Percentiles rank a stretch among this genome's conserved stretches.
phyloP scores from a whole-genome alignment of 2,329 filamentous ascomycete species.

The Ophiostoma novo-ulmi region DNA sequence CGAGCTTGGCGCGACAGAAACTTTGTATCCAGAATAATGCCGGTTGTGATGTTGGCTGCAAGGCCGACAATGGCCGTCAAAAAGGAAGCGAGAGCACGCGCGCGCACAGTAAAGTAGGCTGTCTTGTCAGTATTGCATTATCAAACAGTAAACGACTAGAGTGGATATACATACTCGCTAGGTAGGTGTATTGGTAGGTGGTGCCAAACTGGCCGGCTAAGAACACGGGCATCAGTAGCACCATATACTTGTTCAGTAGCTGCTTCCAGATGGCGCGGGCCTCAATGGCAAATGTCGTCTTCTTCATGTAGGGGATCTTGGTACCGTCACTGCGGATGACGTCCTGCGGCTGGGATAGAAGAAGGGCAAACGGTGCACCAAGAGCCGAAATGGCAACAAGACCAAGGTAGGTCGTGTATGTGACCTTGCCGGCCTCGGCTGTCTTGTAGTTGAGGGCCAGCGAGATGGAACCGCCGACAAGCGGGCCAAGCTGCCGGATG shows the following conservation, averaged over 20 bases:
- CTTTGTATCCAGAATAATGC: neutral
- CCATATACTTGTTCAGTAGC: conserved; percentile 1
- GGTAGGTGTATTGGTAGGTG: conserved; percentile 9
- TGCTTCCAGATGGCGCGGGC: neutral
- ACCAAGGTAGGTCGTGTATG: neutral
- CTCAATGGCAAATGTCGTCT: neutral
- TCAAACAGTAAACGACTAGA: too few relatives aligned
- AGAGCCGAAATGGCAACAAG: neutral
- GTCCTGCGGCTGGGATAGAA: neutral
- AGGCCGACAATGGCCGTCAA: conserved; percentile 2
- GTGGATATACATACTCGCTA: neutral
- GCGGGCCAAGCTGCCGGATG: neutral
- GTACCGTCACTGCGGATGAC: conserved; percentile 5
- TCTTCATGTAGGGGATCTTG: conserved; percentile 1
- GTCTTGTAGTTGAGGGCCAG: conserved; percentile 7
- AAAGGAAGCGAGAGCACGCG: neutral
- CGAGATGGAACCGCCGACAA: neutral
- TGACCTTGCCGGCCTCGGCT: neutral
- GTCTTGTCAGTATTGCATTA: neutral
- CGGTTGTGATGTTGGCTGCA: neutral
- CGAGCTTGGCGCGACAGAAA: neutral
- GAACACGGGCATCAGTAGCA: conserved; percentile 8
- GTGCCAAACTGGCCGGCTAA: conserved; percentile 4
- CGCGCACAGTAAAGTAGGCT: neutral
- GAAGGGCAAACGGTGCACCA: neutral